phyloP scores from a whole-genome alignment of 805 yeast genomes.

The Myxozyma mucilagina region DNA sequence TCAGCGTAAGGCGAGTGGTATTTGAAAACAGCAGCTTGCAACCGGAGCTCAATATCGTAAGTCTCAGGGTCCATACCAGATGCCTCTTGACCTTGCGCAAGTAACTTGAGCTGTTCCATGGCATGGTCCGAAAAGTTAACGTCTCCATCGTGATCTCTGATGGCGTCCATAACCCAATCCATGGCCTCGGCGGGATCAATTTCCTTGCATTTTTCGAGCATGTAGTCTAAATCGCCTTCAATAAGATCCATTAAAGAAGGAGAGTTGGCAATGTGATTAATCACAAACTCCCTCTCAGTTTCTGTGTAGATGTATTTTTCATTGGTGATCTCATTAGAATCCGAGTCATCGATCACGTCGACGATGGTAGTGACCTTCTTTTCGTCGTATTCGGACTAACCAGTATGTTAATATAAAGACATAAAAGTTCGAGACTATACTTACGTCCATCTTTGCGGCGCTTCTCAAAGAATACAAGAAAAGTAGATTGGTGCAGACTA shows the following conservation, averaged over 20 bases:
- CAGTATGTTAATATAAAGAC: not conserved
- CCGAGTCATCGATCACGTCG: slow-evolving; percentile 2
- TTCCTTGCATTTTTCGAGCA: not conserved
- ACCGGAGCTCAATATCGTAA: slow-evolving; percentile 11
- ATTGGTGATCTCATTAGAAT: not conserved
- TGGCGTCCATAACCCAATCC: slow-evolving; percentile 8
- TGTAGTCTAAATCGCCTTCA: slow-evolving; percentile 9
- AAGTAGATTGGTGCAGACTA: not conserved
- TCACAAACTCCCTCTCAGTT: slow-evolving; percentile 5
- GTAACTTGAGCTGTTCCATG: slow-evolving; percentile 38
- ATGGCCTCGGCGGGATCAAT: slow-evolving; percentile 2
- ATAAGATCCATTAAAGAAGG: slow-evolving; percentile 4
- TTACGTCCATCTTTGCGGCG: not conserved
- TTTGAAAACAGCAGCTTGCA: slow-evolving; percentile 19
- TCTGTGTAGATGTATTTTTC: slow-evolving; percentile 7
- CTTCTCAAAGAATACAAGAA: not conserved
- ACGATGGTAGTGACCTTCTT: not conserved
- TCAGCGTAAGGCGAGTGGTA: slow-evolving; percentile 46
- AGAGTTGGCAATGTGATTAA: slow-evolving; percentile 2
- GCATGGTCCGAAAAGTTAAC: slow-evolving; percentile 47
- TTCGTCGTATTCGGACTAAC: slow-evolving; percentile 8
- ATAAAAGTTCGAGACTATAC: not conserved
- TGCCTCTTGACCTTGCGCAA: slow-evolving; percentile 14
- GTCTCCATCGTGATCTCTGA: slow-evolving; percentile 43
- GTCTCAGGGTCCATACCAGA: slow-evolving; percentile 8